Evolutionary conservation across 2,329 filamentous ascomycete species (phyloP), one percentile per base, ranked within the genome.

Genomic region (Tympanopsis confertula): DNA sequence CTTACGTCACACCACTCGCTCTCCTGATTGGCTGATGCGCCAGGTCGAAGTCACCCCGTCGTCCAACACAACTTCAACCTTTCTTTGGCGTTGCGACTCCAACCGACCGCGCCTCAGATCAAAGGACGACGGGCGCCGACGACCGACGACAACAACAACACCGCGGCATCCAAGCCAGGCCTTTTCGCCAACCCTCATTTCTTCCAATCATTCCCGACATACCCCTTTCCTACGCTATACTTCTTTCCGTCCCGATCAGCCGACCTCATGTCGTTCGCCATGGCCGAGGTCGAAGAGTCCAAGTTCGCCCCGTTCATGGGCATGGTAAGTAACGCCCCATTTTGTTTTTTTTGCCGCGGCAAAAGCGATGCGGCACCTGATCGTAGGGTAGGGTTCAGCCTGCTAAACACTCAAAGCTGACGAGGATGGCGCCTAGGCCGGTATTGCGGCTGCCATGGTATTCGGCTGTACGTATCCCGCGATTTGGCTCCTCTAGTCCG

Each of bases 261-360:
- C n/a, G n/a, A n/a, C n/a, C n/a, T 15, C 22, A 35, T 29, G 19
- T 19, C 46, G 28, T 45, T 37, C 51, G 62, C 36, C 44, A 76
- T 76, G 72, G 62, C 59, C 42, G 66, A 71, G 35, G 74, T 78
- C 47, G 62, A 77, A 44, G 68, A 80, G 42, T 85, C 85, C 50
- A 84, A 83, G 63, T 89, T 88, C 58, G 85, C 85, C 65, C 84
- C 84, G 50, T 91, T 89, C 68, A 72, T 89, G 58, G 85, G 85
- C 68, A 86, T 89, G 82, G 83, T 87, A 68, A 63, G 78, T 65
- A 39, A 26, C 36, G 35, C 42, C 19, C 30, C n/a, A n/a, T n/a
- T 19, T 20, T 19, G 29, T 29, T 38, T 35, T 35, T 36, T 29
- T 35, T 30, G 35, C 24, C 15, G 17, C 24, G 37, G 28, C 26